These are phyloP conservation scores for Gypsophila paniculata DNA, from an alignment of 179 eudicot genomes.

Conservation along the genomic window DNA sequence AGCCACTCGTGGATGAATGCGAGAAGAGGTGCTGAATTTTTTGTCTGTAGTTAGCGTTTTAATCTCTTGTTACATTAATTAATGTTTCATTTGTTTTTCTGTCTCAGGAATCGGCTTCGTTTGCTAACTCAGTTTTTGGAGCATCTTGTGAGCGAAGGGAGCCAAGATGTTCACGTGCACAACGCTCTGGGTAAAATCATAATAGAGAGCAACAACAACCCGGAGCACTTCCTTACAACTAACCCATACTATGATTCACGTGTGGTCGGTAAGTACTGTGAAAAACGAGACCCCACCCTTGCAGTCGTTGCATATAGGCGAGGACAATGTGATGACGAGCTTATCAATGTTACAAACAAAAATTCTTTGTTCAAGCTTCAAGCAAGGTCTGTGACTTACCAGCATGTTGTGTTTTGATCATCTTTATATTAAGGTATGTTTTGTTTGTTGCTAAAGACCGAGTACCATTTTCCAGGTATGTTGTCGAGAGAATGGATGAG, in stretches of 20 bases:
- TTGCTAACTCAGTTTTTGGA: slow-evolving; percentile 85
- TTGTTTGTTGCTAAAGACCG: slow-evolving; percentile 4
- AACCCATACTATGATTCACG: slow-evolving; percentile 94
- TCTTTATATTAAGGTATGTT: no score
- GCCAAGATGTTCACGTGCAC: slow-evolving; percentile 94
- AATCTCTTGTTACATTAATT: slow-evolving; percentile 16
- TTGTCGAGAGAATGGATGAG: slow-evolving; percentile 91
- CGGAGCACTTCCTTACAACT: slow-evolving; percentile 89
- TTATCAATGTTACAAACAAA: slow-evolving; percentile 81
- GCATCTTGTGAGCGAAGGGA: slow-evolving; percentile 94
- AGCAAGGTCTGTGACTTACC: slow-evolving; percentile 68
- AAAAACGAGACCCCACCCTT: slow-evolving; percentile 92
- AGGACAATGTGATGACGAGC: slow-evolving; percentile 94
- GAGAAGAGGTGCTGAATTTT: slow-evolving; percentile 61
- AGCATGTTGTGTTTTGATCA: neutral
- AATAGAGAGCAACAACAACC: slow-evolving; percentile 87
- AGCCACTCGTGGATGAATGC: slow-evolving; percentile 87
- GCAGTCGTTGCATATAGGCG: slow-evolving; percentile 93
- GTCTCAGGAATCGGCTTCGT: slow-evolving; percentile 91
- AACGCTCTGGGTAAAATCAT: slow-evolving; percentile 94
- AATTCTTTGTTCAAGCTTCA: slow-evolving; percentile 87
- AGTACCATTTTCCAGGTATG: slow-evolving; percentile 46
- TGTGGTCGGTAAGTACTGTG: slow-evolving; percentile 91
- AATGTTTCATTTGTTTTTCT: slow-evolving; percentile 15
- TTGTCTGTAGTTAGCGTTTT: no score